Percentiles rank a stretch among this genome's conserved stretches.
Evolutionary conservation across 345 rosid genomes (phyloP).

Genomic region (Ailanthus altissimus): DNA sequence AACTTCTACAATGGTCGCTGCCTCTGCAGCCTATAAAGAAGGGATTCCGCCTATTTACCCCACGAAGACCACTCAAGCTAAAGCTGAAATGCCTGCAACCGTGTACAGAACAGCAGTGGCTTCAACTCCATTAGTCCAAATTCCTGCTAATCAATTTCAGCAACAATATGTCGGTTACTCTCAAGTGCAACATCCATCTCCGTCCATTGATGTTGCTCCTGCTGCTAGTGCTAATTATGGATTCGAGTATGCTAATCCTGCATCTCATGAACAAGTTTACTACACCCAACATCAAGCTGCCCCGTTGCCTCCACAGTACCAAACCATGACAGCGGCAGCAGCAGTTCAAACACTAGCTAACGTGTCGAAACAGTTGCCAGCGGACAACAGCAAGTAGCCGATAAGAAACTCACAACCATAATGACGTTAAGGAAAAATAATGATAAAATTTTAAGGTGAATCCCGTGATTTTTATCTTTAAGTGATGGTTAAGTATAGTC

Average conservation of each 20-base stretch:
- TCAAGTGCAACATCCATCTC: slow-evolving; percentile 48
- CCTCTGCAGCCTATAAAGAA: slow-evolving; percentile 31
- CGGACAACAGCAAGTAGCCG: slow-evolving; percentile 37
- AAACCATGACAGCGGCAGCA: slow-evolving; percentile 61
- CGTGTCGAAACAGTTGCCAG: slow-evolving; percentile 52
- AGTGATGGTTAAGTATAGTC: neutral
- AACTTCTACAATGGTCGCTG: slow-evolving; percentile 24
- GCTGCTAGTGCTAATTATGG: slow-evolving; percentile 35
- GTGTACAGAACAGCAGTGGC: slow-evolving; percentile 40
- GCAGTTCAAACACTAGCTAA: slow-evolving; percentile 53
- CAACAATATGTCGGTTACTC: slow-evolving; percentile 58
- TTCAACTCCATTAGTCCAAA: slow-evolving; percentile 43
- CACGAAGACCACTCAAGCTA: slow-evolving; percentile 33
- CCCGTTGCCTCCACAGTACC: slow-evolving; percentile 59
- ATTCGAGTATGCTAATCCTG: slow-evolving; percentile 45
- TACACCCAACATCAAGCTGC: slow-evolving; percentile 47
- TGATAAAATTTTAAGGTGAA: neutral
- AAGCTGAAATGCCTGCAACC: slow-evolving; percentile 47
- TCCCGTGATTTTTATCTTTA: slow-evolving; percentile 1
- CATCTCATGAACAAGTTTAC: slow-evolving; percentile 51
- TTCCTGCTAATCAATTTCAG: slow-evolving; percentile 43
- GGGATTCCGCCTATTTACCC: slow-evolving; percentile 48
- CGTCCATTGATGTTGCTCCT: slow-evolving; percentile 29
- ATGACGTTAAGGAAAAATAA: slow-evolving; percentile 16
- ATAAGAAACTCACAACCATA: slow-evolving; percentile 40